Conservation (phyloP, 768 basidiomycete genomes). For the Mycena kentingensis region DNA sequence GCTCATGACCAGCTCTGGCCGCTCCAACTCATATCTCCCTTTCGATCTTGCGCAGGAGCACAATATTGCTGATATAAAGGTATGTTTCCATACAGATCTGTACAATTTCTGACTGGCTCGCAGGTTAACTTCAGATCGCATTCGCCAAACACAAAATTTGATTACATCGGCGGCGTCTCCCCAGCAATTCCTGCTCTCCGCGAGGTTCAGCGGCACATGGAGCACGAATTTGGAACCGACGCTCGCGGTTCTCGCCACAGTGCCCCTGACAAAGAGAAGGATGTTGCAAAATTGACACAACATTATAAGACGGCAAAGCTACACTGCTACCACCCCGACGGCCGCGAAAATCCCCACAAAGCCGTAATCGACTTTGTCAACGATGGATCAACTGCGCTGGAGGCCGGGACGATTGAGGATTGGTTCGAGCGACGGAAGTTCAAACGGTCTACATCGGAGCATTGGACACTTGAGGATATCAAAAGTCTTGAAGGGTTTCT, state of each 20-base stretch:
- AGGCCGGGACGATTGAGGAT: slow-evolving; percentile 8
- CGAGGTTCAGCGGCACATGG: slow-evolving; percentile 21
- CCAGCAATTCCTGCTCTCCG: slow-evolving; percentile 23
- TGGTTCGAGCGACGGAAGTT: slow-evolving; percentile 11
- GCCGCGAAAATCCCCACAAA: slow-evolving; percentile 4
- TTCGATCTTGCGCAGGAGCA: slow-evolving; percentile 21
- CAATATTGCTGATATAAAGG: slow-evolving; percentile 23
- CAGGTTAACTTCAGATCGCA: slow-evolving; percentile 10
- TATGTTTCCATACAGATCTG: neutral
- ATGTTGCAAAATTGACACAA: slow-evolving; percentile 12
- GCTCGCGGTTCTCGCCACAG: slow-evolving; percentile 14
- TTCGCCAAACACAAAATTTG: slow-evolving; percentile 24
- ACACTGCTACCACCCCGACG: slow-evolving; percentile 2
- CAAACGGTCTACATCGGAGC: slow-evolving; percentile 4
- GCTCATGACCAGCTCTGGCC: slow-evolving; percentile 10
- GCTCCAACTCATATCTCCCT: slow-evolving; percentile 1
- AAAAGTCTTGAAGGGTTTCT: neutral
- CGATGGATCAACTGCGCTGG: slow-evolving; percentile 2
- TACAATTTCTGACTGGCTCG: neutral
- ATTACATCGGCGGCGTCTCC: slow-evolving; percentile 15
- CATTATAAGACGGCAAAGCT: slow-evolving; percentile 6
- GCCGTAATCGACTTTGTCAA: neutral
- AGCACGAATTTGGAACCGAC: slow-evolving; percentile 16
- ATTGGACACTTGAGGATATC: slow-evolving; percentile 1
- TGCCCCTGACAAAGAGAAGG: slow-evolving; percentile 16